phyloP scores from a whole-genome alignment of 176 grass and related monocot species.

The Carex kokanica region DNA sequence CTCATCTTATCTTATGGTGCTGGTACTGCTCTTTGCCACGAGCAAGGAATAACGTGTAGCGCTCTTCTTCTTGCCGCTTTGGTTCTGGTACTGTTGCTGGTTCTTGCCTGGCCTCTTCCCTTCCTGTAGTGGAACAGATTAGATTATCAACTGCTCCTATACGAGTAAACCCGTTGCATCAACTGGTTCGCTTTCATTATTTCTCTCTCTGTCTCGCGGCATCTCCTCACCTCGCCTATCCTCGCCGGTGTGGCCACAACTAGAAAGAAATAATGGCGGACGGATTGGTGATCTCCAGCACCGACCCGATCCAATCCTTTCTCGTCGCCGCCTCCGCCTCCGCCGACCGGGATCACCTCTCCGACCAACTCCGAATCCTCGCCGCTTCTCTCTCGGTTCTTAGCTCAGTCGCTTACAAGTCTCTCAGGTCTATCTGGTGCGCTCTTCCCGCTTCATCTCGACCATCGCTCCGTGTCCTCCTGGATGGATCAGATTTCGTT shows the following conservation, averaged over 20 bases:
- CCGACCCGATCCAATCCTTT: slow-evolving; percentile 58
- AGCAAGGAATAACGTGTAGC: too few species aligned
- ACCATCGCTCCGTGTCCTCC: slow-evolving; percentile 49
- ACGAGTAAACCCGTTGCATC: too few species aligned
- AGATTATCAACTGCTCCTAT: too few species aligned
- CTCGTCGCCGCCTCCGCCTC: slow-evolving; percentile 38
- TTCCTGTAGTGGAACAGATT: too few species aligned
- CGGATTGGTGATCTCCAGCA: slow-evolving; percentile 47
- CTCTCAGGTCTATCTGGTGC: slow-evolving; percentile 66
- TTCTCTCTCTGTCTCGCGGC: too few species aligned
- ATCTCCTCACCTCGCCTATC: too few species aligned
- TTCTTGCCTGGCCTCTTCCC: too few species aligned
- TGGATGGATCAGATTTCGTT: slow-evolving; percentile 49
- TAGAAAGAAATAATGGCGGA: slow-evolving; percentile 17
- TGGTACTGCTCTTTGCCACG: too few species aligned
- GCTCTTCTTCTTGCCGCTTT: too few species aligned
- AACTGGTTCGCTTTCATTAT: too few species aligned
- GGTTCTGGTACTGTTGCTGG: too few species aligned
- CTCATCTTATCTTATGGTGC: too few species aligned
- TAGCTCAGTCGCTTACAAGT: slow-evolving; percentile 34
- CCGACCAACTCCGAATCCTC: slow-evolving; percentile 40
- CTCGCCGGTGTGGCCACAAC: background rate
- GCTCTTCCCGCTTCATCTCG: slow-evolving; percentile 38
- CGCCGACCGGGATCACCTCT: slow-evolving; percentile 10
- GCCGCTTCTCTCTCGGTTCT: slow-evolving; percentile 33